A percentile compares a stretch with the other conserved stretches of the same genome.
phyloP scores from a whole-genome alignment of 495 filamentous ascomycete genomes.

The Niebla homalea region DNA sequence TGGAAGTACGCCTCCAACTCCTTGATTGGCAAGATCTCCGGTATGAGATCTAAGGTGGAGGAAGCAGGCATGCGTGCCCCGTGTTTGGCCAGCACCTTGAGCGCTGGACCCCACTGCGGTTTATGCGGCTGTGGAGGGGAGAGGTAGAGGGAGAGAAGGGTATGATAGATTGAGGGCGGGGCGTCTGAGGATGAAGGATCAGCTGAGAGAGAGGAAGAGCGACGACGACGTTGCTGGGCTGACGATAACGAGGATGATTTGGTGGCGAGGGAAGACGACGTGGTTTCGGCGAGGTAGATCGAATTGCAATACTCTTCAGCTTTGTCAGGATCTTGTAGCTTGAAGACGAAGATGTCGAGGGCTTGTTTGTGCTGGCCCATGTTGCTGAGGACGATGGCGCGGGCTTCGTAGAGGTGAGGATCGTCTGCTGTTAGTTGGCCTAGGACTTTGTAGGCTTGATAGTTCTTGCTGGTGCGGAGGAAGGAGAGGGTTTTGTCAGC shows the following conservation, averaged over 20 bases:
- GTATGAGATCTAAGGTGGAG: slow-evolving; percentile 75
- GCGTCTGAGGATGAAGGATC: slow-evolving; percentile 38
- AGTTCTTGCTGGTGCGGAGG: slow-evolving; percentile 61
- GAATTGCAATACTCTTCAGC: slow-evolving; percentile 64
- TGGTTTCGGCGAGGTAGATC: slow-evolving; percentile 6
- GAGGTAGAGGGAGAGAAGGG: slow-evolving; percentile 80
- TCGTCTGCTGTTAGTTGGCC: slow-evolving; percentile 67
- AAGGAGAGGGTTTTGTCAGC: slow-evolving; percentile 58
- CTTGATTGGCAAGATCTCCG: slow-evolving; percentile 57
- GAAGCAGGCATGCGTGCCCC: slow-evolving; percentile 81
- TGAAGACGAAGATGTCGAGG: slow-evolving; percentile 91
- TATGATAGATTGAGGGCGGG: slow-evolving; percentile 72
- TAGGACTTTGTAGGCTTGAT: slow-evolving; percentile 64
- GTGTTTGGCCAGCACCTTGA: slow-evolving; percentile 79
- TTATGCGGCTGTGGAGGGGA: slow-evolving; percentile 62
- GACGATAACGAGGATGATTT: background rate
- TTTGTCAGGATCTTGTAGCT: slow-evolving; percentile 70
- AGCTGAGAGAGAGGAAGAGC: background rate
- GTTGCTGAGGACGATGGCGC: slow-evolving; percentile 84
- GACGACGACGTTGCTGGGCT: background rate
- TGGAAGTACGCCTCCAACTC: slow-evolving; percentile 86
- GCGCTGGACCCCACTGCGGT: slow-evolving; percentile 62
- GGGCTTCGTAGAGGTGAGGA: slow-evolving; percentile 74
- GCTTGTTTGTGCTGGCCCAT: slow-evolving; percentile 94
- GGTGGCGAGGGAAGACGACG: background rate